Base-by-base conservation (phyloP, 495 filamentous ascomycete genomes). In the Tuber melanosporum region DNA sequence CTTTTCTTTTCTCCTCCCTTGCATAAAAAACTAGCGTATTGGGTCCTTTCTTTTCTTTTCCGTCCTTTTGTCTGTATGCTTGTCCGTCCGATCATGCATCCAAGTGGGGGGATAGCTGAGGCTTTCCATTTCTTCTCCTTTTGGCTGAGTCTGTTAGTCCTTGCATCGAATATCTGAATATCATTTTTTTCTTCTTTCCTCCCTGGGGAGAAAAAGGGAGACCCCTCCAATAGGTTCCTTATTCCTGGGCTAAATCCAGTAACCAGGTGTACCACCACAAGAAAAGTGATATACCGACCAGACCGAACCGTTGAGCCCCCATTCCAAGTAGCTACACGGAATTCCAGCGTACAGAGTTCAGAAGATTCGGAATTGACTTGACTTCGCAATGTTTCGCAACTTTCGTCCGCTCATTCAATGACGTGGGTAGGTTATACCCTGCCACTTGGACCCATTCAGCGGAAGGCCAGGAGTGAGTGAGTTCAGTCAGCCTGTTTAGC, bases 111-210 rank as follows among this genome's bases (percentile, higher is more conserved):
- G 26, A 66, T 14, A 15, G 17, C 14, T 36, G 26, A 66, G 57
- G 15, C 57, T 36, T 62, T 66, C 26, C 36, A 66, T 66, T 10
- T 66, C 57, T 36, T 66, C 57, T 66, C 52, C n/a, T 62, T 66
- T 10, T 66, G 57, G 26, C 32, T 36, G 17, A 36, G 26, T 66
- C 5, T 32, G 32, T 66, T 36, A 66, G 26, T 8, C 57, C 26
- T 66, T 36, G 57, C 57, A 66, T 66, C 57, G 26, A 66, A 66
- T 26, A 36, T 36, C 57, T 36, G 26, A 36, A 66, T 66, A 6
- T 66, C 57, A 66, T 66, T 66, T 66, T 57, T 62, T 66, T 62
- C n/a, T 66, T 66, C 57, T 66, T 66, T 36, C 57, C 57, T 36
- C 52, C n/a, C 57, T 32, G 1, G 32, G 57, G 12, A 36, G 57